A percentile compares a stretch with the other conserved stretches of the same genome.
These are phyloP conservation scores for Linnemannia hyalina DNA, from an alignment of 192 early-diverging fungal genomes.

Conservation along the genomic window DNA sequence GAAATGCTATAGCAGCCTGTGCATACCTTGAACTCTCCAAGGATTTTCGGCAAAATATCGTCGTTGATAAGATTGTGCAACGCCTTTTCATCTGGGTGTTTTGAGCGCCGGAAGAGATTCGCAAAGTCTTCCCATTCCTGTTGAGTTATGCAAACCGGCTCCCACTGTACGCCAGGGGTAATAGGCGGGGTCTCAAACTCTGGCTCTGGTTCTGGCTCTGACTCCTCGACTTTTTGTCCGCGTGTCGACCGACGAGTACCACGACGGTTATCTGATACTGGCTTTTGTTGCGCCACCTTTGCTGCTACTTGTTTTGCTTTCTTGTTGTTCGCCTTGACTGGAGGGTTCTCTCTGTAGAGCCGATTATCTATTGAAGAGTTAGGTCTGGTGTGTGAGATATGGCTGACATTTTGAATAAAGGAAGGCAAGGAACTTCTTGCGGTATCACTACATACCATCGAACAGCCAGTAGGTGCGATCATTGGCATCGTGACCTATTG, in stretches of 20 bases:
- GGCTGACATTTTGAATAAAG: background rate
- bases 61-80: slow-evolving; percentile 68
- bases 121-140: slow-evolving; percentile 78
- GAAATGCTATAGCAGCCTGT: background rate
- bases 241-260: slow-evolving; percentile 39
- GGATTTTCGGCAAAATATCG: slow-evolving; percentile 70
- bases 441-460: slow-evolving; percentile 67
- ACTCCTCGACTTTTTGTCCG: slow-evolving; percentile 28
- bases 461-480: slow-evolving; percentile 84
- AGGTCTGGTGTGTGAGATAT: background rate
- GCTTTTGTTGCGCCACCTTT: slow-evolving; percentile 15
- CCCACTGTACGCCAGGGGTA: slow-evolving; percentile 65
- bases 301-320: slow-evolving; percentile 39
- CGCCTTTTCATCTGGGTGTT: slow-evolving; percentile 66
- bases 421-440: background rate
- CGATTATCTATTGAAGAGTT: slow-evolving; percentile 69
- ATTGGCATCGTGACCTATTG: slow-evolving; percentile 75
- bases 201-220: slow-evolving; percentile 37
- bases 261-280: slow-evolving; percentile 19
- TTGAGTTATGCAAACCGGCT: slow-evolving; percentile 65
- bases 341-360: slow-evolving; percentile 73
- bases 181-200: slow-evolving; percentile 50
- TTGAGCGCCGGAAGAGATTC: slow-evolving; percentile 64
- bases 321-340: slow-evolving; percentile 41
- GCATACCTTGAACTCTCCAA: slow-evolving; percentile 60